Conservation (phyloP, 2,329 filamentous ascomycete genomes). For the Didymosphaeria variabile region DNA sequence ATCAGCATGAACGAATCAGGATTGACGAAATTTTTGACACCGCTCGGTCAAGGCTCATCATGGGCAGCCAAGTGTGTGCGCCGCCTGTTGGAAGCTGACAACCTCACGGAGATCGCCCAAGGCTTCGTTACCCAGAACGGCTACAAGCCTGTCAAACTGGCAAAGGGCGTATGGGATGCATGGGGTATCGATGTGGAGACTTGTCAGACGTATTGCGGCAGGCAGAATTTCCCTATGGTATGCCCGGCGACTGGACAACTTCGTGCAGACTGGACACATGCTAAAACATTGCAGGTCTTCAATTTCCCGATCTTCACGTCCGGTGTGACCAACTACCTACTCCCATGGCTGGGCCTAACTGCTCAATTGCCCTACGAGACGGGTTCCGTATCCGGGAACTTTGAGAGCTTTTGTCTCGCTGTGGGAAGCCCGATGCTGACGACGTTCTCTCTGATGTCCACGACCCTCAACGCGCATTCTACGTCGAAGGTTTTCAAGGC, state of each 20-base stretch:
- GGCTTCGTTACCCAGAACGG: conserved; percentile 6
- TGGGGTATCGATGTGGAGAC: conserved; percentile 3
- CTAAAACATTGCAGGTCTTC: not conserved
- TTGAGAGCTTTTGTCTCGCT: conserved; percentile 4
- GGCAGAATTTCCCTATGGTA: conserved; percentile 6
- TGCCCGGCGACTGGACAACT: not conserved
- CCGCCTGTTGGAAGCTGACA: not conserved
- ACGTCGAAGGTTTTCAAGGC: not conserved
- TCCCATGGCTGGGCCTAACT: conserved; percentile 5
- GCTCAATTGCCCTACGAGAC: conserved; percentile 4
- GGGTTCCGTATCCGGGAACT: not conserved
- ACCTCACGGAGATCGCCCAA: not conserved
- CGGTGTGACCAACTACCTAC: conserved; percentile 2
- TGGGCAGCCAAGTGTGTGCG: conserved; percentile 8
- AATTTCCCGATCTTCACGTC: conserved; percentile 8
- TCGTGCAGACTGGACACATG: not conserved
- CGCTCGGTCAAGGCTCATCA: conserved; percentile 7
- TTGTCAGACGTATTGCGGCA: not conserved
- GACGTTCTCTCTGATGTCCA: conserved; percentile 1
- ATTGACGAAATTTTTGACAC: not conserved
- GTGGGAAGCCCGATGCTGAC: conserved; percentile 5
- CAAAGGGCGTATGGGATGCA: not conserved
- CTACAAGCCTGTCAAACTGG: not conserved
- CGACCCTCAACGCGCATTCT: not conserved
- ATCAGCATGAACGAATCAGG: conserved; percentile 1